These are phyloP conservation scores for Botrytis porri DNA, from an alignment of 2,329 filamentous ascomycete genomes.

Conservation along the genomic window DNA sequence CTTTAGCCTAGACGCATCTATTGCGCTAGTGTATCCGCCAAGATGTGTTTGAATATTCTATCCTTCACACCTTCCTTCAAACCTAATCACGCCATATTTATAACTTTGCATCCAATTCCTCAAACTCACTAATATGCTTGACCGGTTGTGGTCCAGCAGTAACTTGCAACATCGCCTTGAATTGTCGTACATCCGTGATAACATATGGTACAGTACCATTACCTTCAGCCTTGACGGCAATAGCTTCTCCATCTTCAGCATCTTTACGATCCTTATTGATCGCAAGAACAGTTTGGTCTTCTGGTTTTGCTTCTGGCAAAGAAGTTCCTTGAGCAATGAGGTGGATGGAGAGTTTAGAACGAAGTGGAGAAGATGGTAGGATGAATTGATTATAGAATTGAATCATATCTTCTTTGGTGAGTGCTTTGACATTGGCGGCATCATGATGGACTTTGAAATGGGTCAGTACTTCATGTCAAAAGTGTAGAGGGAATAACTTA, in stretches of 20 bases:
- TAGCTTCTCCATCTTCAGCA: conserved; percentile 23
- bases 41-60: not conserved
- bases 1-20: conserved; percentile 1
- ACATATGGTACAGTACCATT: conserved; percentile 55
- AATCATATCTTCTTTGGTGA: conserved; percentile 78
- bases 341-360: conserved; percentile 84
- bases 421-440: conserved; percentile 66
- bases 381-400: conserved; percentile 77
- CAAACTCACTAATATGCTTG: conserved; percentile 76
- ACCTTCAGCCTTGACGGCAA: conserved; percentile 29
- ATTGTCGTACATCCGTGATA: conserved; percentile 76
- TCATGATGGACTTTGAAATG: conserved; percentile 51
- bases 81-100: conserved; percentile 41
- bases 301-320: conserved; percentile 41
- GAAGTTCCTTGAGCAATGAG: conserved; percentile 66
- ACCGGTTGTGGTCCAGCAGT: conserved; percentile 71
- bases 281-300: conserved; percentile 38
- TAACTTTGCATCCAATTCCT: conserved; percentile 81
- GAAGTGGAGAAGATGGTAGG: conserved; percentile 64
- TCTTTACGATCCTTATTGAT: conserved; percentile 38
- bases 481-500: conserved; percentile 44
- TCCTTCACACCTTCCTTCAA: not conserved
- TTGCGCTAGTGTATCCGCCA: not conserved
- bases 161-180: conserved; percentile 72
- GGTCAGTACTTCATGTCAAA: conserved; percentile 19